Percentiles rank a stretch among this genome's conserved stretches.
phyloP scores from a whole-genome alignment of 106 monocot species.

The Allium sativum region DNA sequence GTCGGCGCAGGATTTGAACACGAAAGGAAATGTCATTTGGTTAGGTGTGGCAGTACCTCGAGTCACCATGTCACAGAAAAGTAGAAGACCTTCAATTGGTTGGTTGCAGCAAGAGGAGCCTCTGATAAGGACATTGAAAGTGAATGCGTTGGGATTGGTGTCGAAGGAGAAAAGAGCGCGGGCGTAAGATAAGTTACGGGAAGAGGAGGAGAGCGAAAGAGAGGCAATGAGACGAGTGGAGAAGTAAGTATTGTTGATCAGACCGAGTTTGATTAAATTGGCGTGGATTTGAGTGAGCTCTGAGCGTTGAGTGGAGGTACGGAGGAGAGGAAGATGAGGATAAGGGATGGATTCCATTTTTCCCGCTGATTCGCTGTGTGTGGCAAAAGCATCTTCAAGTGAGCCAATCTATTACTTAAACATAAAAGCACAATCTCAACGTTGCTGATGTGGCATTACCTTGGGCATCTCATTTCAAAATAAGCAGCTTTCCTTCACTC shows the following conservation, averaged over 20 bases:
- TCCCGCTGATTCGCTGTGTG: too few relatives aligned
- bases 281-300: conserved; percentile 10
- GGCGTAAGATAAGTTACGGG: neutral
- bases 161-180: neutral
- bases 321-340: neutral
- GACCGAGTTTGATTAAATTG: conserved; percentile 6
- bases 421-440: too few relatives aligned
- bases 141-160: conserved; percentile 11
- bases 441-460: too few relatives aligned
- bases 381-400: too few relatives aligned
- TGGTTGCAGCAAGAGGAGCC: neutral
- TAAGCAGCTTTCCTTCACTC: too few relatives aligned
- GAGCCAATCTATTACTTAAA: too few relatives aligned
- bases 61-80: conserved; percentile 3
- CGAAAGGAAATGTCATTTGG: conserved; percentile 9
- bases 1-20: conserved; percentile 9
- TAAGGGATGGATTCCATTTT: too few relatives aligned
- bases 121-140: conserved; percentile 10
- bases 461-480: too few relatives aligned
- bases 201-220: neutral
- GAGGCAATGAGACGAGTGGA: conserved; percentile 1
- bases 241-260: conserved; percentile 5
- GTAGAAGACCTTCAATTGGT: neutral
- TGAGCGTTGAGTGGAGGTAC: neutral
- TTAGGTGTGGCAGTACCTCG: conserved; percentile 1